Percentiles rank a stretch among this genome's conserved stretches.
phyloP scores from a whole-genome alignment of 2,329 filamentous ascomycete species.

The Periconia sp. region DNA sequence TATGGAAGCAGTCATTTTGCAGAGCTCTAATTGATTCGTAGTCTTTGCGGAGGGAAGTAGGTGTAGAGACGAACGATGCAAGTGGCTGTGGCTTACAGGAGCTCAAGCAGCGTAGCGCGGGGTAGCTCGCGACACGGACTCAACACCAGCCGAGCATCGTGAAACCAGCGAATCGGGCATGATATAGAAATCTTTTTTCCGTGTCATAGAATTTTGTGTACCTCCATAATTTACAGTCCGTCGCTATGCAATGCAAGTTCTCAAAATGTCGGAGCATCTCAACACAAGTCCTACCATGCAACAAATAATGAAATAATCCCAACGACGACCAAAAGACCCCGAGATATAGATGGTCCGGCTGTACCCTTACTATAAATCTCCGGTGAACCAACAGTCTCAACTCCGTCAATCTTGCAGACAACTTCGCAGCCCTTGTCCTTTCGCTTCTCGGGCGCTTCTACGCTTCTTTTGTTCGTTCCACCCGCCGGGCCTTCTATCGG shows the following conservation, averaged over 20 bases:
- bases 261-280: too few species aligned
- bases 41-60: neutral
- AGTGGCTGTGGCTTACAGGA: conserved; percentile 11
- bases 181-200: too few species aligned
- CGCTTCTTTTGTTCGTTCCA: conserved; percentile 23
- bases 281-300: conserved; percentile 19
- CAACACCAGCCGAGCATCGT: conserved; percentile 5
- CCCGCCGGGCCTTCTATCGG: conserved; percentile 29
- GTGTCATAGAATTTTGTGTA: too few species aligned
- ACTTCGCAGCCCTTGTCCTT: conserved; percentile 37
- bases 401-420: conserved; percentile 47
- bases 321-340: conserved; percentile 30
- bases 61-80: neutral
- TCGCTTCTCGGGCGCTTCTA: conserved; percentile 17
- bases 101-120: conserved; percentile 9
- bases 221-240: too few species aligned
- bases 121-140: conserved; percentile 12
- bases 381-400: conserved; percentile 39
- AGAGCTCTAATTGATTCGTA: neutral
- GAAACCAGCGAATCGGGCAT: too few species aligned
- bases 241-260: too few species aligned
- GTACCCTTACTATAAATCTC: conserved; percentile 36
- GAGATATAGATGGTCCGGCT: conserved; percentile 29
- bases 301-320: conserved; percentile 25
- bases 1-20: conserved; percentile 43